Conservation (phyloP, 352 stramenopile genomes). For the Phytopythium helicoides region DNA sequence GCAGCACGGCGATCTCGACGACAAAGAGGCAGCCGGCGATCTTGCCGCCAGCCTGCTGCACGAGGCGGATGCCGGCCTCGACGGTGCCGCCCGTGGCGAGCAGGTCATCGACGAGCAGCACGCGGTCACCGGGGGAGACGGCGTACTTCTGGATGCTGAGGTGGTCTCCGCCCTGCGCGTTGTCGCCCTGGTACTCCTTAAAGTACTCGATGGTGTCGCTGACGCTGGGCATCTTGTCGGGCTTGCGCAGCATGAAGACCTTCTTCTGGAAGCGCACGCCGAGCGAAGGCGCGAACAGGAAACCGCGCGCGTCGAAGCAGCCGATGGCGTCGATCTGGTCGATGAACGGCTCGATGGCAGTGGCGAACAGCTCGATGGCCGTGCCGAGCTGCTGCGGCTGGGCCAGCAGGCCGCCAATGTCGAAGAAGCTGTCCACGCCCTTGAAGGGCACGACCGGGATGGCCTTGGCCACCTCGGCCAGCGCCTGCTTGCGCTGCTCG, state of each 20-base stretch:
- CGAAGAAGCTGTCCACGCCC: slow-evolving; percentile 95
- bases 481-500: slow-evolving; percentile 46
- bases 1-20: slow-evolving; percentile 89
- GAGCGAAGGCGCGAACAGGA: slow-evolving; percentile 95
- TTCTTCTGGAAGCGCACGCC: slow-evolving; percentile 95
- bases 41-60: slow-evolving; percentile 81
- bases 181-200: slow-evolving; percentile 92
- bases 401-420: slow-evolving; percentile 94
- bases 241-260: slow-evolving; percentile 99
- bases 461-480: slow-evolving; percentile 73
- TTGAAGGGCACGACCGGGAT: slow-evolving; percentile 97
- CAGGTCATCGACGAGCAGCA: slow-evolving; percentile 97
- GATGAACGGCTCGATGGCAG: slow-evolving; percentile 53
- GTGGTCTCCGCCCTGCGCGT: slow-evolving; percentile 72
- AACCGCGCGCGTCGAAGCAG: slow-evolving; percentile 96
- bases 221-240: slow-evolving; percentile 96
- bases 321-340: slow-evolving; percentile 77
- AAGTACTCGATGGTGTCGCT: slow-evolving; percentile 91
- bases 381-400: slow-evolving; percentile 88
- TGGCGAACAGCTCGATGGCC: slow-evolving; percentile 93
- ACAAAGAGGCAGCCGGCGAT: slow-evolving; percentile 94
- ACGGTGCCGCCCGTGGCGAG: slow-evolving; percentile 96
- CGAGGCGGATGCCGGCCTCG: slow-evolving; percentile 81
- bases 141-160: slow-evolving; percentile 87
- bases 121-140: slow-evolving; percentile 72